phyloP scores from a whole-genome alignment of 2,329 filamentous ascomycete genomes.

The Polytolypa hystricis region DNA sequence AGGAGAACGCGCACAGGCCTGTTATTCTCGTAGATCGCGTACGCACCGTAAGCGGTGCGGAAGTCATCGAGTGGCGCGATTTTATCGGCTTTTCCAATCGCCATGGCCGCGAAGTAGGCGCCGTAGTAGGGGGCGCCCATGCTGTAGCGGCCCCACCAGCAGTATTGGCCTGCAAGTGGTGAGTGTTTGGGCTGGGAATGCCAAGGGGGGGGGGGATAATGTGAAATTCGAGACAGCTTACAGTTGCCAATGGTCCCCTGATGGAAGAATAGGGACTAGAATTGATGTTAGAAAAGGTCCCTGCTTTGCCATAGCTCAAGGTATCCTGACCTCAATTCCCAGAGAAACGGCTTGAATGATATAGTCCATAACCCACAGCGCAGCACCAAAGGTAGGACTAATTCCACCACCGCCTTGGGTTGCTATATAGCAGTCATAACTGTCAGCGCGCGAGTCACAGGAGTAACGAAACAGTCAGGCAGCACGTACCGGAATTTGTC shows the following conservation, averaged over 20 bases:
- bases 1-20: conserved; percentile 32
- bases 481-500: conserved; percentile 37
- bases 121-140: conserved; percentile 45
- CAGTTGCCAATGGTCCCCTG: conserved; percentile 42
- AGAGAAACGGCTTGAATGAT: conserved; percentile 22
- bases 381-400: conserved; percentile 39
- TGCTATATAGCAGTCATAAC: conserved; percentile 12
- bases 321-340: conserved; percentile 20
- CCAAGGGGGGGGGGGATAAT: not conserved
- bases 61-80: not conserved
- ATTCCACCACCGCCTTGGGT: conserved; percentile 31
- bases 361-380: conserved; percentile 43
- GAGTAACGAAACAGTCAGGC: not conserved
- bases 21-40: conserved; percentile 34
- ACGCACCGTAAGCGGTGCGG: conserved; percentile 14
- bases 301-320: too few relatives aligned
- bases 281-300: conserved; percentile 1
- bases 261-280: conserved; percentile 36
- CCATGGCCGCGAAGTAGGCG: conserved; percentile 38
- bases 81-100: conserved; percentile 11
- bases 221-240: conserved; percentile 11
- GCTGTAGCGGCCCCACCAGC: conserved; percentile 38
- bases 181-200: not conserved
- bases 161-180: conserved; percentile 29
- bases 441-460: too few relatives aligned